Conservation (phyloP, 805 yeast genomes). For the Candida mattraensis region DNA sequence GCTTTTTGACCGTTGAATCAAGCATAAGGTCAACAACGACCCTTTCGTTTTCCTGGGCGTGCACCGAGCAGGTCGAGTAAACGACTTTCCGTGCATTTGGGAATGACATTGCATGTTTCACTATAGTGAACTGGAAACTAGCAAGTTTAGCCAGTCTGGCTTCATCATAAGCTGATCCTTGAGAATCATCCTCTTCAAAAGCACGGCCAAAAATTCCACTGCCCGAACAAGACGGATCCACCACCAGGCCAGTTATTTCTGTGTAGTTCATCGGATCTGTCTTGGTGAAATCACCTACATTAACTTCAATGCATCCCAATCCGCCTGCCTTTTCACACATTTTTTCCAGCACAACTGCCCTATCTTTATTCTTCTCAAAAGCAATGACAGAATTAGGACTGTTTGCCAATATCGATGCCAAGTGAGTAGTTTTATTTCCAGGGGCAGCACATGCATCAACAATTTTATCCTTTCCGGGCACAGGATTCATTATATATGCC, state of each 20-base stretch:
- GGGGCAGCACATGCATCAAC: slow-evolving; percentile 98
- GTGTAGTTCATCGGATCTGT: slow-evolving; percentile 57
- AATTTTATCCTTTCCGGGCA: slow-evolving; percentile 52
- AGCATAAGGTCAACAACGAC: slow-evolving; percentile 78
- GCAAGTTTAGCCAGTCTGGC: slow-evolving; percentile 72
- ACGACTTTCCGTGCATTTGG: slow-evolving; percentile 78
- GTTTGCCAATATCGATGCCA: slow-evolving; percentile 61
- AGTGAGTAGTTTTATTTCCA: slow-evolving; percentile 95
- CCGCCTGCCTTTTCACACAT: slow-evolving; percentile 85
- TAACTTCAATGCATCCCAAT: slow-evolving; percentile 39
- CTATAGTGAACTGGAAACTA: slow-evolving; percentile 83
- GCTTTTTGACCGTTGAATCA: slow-evolving; percentile 59
- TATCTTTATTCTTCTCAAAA: slow-evolving; percentile 77
- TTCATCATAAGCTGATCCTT: slow-evolving; percentile 39
- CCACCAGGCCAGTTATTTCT: slow-evolving; percentile 75
- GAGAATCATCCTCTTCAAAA: slow-evolving; percentile 55
- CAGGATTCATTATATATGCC: slow-evolving; percentile 72
- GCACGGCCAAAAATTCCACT: slow-evolving; percentile 96
- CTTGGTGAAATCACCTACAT: slow-evolving; percentile 61
- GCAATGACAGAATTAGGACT: slow-evolving; percentile 60
- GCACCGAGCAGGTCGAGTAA: slow-evolving; percentile 94
- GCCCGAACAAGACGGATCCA: slow-evolving; percentile 98
- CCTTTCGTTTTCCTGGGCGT: slow-evolving; percentile 89
- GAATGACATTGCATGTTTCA: slow-evolving; percentile 83
- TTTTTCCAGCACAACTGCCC: slow-evolving; percentile 67